phyloP scores from a whole-genome alignment of 2,329 filamentous ascomycete genomes.

The Xenosphaeropsis pyriputrescens region DNA sequence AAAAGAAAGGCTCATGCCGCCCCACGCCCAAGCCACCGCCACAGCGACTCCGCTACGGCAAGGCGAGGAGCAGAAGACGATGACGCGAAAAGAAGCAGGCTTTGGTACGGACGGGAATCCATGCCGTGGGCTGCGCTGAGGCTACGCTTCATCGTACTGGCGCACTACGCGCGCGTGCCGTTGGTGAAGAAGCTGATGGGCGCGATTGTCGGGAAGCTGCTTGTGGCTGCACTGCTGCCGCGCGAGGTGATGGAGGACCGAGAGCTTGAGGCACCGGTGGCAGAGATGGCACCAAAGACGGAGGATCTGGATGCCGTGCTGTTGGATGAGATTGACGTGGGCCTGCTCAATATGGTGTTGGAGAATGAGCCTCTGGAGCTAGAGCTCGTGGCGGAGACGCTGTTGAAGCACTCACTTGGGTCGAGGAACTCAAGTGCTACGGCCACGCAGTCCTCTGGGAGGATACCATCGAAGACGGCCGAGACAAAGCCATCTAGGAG shows the following conservation, averaged over 20 bases:
- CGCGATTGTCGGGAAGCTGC: not conserved
- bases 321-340: not conserved
- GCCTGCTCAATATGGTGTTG: not conserved
- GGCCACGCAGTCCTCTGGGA: not conserved
- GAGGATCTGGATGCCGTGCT: not conserved
- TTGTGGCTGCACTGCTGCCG: not conserved
- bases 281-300: not conserved
- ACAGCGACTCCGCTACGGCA: too few relatives aligned
- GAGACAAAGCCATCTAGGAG: not conserved
- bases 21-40: too few relatives aligned
- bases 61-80: too few relatives aligned
- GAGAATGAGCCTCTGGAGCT: not conserved
- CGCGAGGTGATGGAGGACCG: not conserved
- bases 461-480: not conserved
- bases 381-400: too few relatives aligned
- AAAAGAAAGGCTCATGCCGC: too few relatives aligned
- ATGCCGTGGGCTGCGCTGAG: too few relatives aligned
- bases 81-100: too few relatives aligned
- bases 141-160: not conserved
- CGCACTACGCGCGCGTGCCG: not conserved
- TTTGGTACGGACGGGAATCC: too few relatives aligned
- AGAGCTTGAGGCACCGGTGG: not conserved
- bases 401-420: not conserved
- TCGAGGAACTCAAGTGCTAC: not conserved
- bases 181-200: not conserved